Evolutionary conservation across 176 grass and related monocot species (phyloP), one percentile per base, ranked within the genome.

Genomic region (Dactylis glomerata): DNA sequence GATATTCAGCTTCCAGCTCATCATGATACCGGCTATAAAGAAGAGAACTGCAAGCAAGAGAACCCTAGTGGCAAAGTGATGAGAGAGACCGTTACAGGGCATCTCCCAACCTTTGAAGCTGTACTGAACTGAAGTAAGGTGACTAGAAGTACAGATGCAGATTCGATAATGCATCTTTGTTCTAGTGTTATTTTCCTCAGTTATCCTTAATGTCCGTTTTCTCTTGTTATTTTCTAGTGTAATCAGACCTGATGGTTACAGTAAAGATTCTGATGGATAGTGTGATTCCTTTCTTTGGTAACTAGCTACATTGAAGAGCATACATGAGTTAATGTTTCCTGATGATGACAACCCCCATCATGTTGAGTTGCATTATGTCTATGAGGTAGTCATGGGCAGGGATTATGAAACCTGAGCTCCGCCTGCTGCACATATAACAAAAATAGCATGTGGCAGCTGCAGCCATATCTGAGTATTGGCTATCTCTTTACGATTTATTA

Each of bases 1-100:
- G 87, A 87, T 77, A 85, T 94, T 74, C 55, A 85, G 46, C 59
- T 99, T 81, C 84, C 90, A 20, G 88, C 94, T 22, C 79, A 92
- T 80, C 97, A 96, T 88, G 97, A 99, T 71, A 81, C 38, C 86
- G 97, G 93, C 59, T 99, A 96, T 58, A 83, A 41, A 49, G 79
- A 91, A 84, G 90, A 90, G 82, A 91, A 58, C 33, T 91, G 81
- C 19, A 79, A 91, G 70, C 78, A 92, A 70, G 86, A 88, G 57
- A 90, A 92, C 87, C 82, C 93, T 42, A 37, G 68, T 83, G 93
- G 93, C n/a, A 86, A 91, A 70, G 82, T 32, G 30, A 92, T 99
- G 82, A 92, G 97, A 87, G 91, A 99, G 6, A 79, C 69, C 86
- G 72, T 99, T 73, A 91, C 93, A 70, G 89, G 66, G 82, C 70